A percentile compares a stretch with the other conserved stretches of the same genome.
These are phyloP conservation scores for Phytophthora nicotianae DNA, from an alignment of 352 stramenopile species.

Conservation along the genomic window DNA sequence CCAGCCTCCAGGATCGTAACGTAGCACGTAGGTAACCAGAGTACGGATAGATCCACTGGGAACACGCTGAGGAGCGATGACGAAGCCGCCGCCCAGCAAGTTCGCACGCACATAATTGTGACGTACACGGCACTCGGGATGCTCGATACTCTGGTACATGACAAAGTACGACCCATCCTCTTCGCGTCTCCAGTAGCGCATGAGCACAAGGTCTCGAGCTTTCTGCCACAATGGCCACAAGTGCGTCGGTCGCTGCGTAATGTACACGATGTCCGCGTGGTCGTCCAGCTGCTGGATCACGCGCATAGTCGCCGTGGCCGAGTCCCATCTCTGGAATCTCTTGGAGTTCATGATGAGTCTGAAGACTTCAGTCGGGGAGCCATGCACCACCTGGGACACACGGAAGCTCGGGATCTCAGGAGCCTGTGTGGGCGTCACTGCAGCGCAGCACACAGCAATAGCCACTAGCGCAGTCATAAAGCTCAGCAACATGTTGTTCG, in stretches of 20 bases:
- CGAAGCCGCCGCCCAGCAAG: slow-evolving; percentile 79
- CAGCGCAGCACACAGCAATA: slow-evolving; percentile 70
- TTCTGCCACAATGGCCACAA: slow-evolving; percentile 90
- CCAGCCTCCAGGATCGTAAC: slow-evolving; percentile 83
- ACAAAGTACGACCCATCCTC: slow-evolving; percentile 91
- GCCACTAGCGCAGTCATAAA: slow-evolving; percentile 71
- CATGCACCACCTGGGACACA: slow-evolving; percentile 85
- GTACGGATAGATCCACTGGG: slow-evolving; percentile 79
- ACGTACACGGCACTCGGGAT: slow-evolving; percentile 84
- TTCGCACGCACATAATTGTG: slow-evolving; percentile 88
- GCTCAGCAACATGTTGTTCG: slow-evolving; percentile 82
- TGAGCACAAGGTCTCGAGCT: slow-evolving; percentile 82
- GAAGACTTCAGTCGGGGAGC: slow-evolving; percentile 85
- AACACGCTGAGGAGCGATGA: slow-evolving; percentile 86
- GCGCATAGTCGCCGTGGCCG: slow-evolving; percentile 77
- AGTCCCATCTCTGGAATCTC: slow-evolving; percentile 84
- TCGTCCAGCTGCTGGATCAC: slow-evolving; percentile 88
- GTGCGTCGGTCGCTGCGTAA: slow-evolving; percentile 84
- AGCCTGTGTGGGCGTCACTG: slow-evolving; percentile 67
- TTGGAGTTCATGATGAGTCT: slow-evolving; percentile 86
- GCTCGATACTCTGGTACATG: slow-evolving; percentile 90
- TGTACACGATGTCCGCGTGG: slow-evolving; percentile 89
- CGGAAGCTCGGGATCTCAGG: slow-evolving; percentile 87
- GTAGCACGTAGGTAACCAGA: slow-evolving; percentile 81
- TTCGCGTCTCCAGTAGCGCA: slow-evolving; percentile 89